Conservation (phyloP, 306 rosid species). For the Cucurbita maxima region DNA sequence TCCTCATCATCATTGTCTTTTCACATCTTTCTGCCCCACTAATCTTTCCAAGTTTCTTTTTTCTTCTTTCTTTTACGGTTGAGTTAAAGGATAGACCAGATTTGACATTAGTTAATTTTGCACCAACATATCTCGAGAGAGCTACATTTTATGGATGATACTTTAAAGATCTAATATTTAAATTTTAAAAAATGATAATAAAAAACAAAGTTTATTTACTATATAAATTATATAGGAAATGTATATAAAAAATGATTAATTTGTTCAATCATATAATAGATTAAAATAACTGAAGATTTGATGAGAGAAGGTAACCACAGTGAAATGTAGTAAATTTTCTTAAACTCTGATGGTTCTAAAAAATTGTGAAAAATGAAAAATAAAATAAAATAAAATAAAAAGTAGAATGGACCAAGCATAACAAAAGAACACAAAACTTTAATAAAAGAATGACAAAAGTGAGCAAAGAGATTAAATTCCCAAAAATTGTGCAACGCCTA, state of each 20-base stretch:
- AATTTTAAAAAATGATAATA: neutral
- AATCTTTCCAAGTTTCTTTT: neutral
- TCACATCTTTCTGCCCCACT: neutral
- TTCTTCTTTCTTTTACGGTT: neutral
- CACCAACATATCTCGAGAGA: too few species aligned
- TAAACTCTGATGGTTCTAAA: neutral
- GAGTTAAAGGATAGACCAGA: neutral
- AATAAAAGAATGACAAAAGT: conserved; percentile 42
- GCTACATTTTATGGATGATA: neutral
- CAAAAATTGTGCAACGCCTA: conserved; percentile 1
- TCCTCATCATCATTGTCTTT: neutral
- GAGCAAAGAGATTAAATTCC: conserved; percentile 17
- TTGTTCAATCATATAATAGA: neutral
- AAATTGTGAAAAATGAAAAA: neutral
- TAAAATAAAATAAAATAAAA: neutral
- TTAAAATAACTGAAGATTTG: neutral
- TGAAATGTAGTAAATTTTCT: neutral
- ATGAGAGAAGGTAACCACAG: too few species aligned
- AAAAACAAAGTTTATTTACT: neutral
- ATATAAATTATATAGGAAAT: neutral
- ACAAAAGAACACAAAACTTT: conserved; percentile 23
- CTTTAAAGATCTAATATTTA: neutral
- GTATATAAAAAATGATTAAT: neutral
- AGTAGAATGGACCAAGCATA: conserved; percentile 32
- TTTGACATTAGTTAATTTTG: too few species aligned